Base-by-base conservation (phyloP, 2,329 filamentous ascomycete species). In the Chalara sp. region DNA sequence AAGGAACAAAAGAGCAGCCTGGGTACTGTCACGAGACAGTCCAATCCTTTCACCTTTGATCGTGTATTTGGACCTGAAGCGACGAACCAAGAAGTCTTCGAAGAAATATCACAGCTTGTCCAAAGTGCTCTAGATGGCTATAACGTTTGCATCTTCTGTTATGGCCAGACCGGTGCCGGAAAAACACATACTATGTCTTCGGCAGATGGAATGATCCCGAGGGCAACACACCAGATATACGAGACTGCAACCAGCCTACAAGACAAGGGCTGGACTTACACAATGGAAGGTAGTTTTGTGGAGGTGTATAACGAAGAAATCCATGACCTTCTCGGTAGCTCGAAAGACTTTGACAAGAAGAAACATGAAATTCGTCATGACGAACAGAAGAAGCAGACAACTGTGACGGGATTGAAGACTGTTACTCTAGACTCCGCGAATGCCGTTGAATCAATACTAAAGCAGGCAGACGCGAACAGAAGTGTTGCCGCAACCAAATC, bases 271-370 rank as follows among this genome's bases (percentile, higher is more conserved):
- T 99, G 93, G 93, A 80, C 78, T 40, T 99, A 99, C 69, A 86
- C 79, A 0, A 95, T 99, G 82, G 88, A 95, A 65, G 93, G 93
- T 6, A 91, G 85, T 50, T 99, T 99, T 63, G 83, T 97, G 11
- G 93, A 99, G 65, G 93, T 99, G 5, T 99, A 99, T 79, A 97
- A 99, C 56, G 93, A 99, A 66, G 93, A 95, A 55, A 78, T 99
- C 56, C 90, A 96, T 65, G 93, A 99, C 66, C 72, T 99, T 11
- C 79, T 99, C 4, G 84, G 84, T 10, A 80, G 78, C 49, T 80
- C 85, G 0, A 83, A 86, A 49, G 78, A 84, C 21, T 76, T 89
- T 47, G 81, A 84, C 56, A 89, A 86, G 70, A 89, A 86, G 70
- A 95, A 89, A 70, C 85, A 92, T 46, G 89, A 95, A 61, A 92